A percentile compares a stretch with the other conserved stretches of the same genome.
These are phyloP conservation scores for Gryganskiella cystojenkinii DNA, from an alignment of 192 early-diverging fungal species.

Conservation along the genomic window DNA sequence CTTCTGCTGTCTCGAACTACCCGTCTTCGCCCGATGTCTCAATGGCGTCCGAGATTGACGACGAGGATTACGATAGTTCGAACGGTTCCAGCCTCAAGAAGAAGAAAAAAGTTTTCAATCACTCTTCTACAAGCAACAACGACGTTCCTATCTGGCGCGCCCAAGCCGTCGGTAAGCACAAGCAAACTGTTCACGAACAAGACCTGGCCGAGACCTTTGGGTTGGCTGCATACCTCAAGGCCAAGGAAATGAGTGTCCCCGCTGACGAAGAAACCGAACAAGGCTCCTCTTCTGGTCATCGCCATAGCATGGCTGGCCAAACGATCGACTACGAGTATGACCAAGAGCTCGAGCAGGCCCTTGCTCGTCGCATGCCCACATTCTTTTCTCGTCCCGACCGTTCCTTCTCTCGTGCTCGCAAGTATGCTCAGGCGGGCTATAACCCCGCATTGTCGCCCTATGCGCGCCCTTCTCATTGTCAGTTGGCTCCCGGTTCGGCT, in stretches of 20 bases:
- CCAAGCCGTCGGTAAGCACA: constrained; percentile 46
- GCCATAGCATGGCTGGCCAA: constrained; percentile 16
- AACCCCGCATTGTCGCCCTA: constrained; percentile 39
- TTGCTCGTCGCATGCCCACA: constrained; percentile 42
- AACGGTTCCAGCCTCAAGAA: too few relatives aligned
- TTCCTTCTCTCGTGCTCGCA: constrained; percentile 41
- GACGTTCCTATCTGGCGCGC: constrained; percentile 44
- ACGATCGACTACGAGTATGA: constrained; percentile 49
- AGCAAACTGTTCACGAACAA: constrained; percentile 46
- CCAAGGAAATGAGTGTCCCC: constrained; percentile 32
- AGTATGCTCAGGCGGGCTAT: constrained; percentile 49
- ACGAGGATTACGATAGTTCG: constrained; percentile 11
- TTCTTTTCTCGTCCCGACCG: constrained; percentile 48
- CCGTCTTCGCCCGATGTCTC: constrained; percentile 11
- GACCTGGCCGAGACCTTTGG: constrained; percentile 48
- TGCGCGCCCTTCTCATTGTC: constrained; percentile 42
- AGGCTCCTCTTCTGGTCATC: too few relatives aligned
- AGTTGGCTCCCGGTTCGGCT: not conserved
- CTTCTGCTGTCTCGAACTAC: not conserved
- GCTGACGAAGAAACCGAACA: not conserved
- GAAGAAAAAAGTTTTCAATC: not conserved
- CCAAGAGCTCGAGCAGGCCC: constrained; percentile 41
- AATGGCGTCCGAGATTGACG: constrained; percentile 37
- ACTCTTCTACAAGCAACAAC: too few relatives aligned
- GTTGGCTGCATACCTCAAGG: constrained; percentile 49